Conservation (phyloP, 768 basidiomycete genomes). For the Calocera viscosa region DNA sequence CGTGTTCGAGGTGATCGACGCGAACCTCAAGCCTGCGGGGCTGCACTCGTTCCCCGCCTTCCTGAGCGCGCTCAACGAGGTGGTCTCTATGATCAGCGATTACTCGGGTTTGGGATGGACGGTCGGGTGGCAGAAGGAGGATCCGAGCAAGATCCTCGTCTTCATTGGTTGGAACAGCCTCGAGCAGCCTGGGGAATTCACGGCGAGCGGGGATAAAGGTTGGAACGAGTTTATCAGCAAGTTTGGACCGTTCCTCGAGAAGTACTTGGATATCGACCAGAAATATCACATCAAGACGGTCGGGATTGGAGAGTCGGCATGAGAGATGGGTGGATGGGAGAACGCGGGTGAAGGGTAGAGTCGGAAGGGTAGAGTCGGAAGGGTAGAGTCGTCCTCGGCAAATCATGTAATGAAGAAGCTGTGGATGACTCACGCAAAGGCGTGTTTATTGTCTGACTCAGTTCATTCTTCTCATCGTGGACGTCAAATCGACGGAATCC, state of each 20-base stretch:
- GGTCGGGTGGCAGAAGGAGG: background rate
- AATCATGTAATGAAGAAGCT: background rate
- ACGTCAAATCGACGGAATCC: too few species aligned
- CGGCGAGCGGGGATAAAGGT: background rate
- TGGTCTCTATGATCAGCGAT: background rate
- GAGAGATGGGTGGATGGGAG: background rate
- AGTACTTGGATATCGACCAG: background rate
- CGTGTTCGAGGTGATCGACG: background rate
- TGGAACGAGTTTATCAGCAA: background rate
- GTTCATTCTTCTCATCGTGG: background rate
- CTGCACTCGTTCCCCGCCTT: background rate
- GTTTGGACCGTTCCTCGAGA: background rate
- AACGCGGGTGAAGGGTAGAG: too few species aligned
- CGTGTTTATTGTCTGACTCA: too few species aligned
- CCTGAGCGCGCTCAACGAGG: background rate
- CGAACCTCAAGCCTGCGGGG: background rate
- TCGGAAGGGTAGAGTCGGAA: too few species aligned
- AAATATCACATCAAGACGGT: background rate
- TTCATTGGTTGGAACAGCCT: background rate
- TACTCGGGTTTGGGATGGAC: background rate
- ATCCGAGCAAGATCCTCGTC: background rate
- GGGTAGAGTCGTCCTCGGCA: background rate
- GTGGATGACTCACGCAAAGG: too few species aligned
- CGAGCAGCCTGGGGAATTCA: background rate
- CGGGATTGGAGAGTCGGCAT: background rate